phyloP scores from a whole-genome alignment of 2,329 filamentous ascomycete genomes.

The Celoporthe dispersa region DNA sequence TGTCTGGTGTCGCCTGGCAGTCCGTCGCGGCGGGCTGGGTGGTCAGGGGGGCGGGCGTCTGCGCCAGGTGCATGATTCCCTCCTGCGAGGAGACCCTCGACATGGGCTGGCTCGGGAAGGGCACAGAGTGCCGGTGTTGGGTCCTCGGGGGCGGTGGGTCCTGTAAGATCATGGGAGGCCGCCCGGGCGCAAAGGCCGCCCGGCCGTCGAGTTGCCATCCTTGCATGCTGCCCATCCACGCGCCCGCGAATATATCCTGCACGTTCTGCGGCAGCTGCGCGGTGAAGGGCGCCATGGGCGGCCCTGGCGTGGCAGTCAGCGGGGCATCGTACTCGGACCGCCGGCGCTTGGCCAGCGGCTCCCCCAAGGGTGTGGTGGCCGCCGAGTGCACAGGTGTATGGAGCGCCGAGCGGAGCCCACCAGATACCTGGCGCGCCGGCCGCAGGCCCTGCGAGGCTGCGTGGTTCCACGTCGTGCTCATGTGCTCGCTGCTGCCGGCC shows the following conservation, averaged over 20 bases:
- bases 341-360: conserved; percentile 4
- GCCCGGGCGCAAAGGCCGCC: neutral
- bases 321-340: conserved; percentile 6
- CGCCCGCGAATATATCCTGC: conserved; percentile 13
- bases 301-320: neutral
- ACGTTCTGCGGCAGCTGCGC: conserved; percentile 17
- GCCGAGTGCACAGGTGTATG: neutral
- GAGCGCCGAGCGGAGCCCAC: neutral
- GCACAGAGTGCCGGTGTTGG: neutral
- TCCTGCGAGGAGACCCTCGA: neutral
- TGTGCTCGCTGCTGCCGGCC: neutral
- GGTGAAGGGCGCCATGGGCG: conserved; percentile 11
- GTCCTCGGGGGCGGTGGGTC: conserved; percentile 1
- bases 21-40: neutral
- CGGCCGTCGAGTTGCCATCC: neutral
- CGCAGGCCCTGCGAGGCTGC: neutral
- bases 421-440: neutral
- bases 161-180: neutral
- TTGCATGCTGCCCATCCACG: neutral
- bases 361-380: neutral
- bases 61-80: neutral
- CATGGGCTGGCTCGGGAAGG: neutral
- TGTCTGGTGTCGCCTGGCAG: neutral
- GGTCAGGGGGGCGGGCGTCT: neutral
- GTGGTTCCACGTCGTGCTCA: neutral